Evolutionary conservation across 2,329 filamentous ascomycete species (phyloP).

Genomic region (Cercospora sesami): DNA sequence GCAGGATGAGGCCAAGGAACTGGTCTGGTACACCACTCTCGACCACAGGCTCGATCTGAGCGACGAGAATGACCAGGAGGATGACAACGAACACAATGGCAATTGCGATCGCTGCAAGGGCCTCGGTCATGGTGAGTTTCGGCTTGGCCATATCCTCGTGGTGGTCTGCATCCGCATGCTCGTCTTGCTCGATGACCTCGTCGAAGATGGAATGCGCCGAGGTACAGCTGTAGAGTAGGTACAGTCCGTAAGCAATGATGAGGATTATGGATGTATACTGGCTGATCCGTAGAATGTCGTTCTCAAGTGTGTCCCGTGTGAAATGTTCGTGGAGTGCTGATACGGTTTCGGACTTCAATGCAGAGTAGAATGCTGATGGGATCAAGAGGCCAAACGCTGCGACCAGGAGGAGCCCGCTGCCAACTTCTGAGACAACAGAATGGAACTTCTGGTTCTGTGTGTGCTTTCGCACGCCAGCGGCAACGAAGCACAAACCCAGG

Average conservation of each 20-base stretch:
- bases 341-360: constrained; percentile 26
- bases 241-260: constrained; percentile 63
- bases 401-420: constrained; percentile 72
- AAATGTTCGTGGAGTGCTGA: constrained; percentile 35
- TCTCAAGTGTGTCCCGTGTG: constrained; percentile 45
- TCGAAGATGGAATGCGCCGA: constrained; percentile 78
- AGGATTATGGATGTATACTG: constrained; percentile 70
- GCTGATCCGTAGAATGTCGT: constrained; percentile 64
- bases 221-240: constrained; percentile 69
- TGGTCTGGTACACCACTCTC: constrained; percentile 54
- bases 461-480: constrained; percentile 67
- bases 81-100: constrained; percentile 69
- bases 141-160: constrained; percentile 55
- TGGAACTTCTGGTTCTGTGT: constrained; percentile 65
- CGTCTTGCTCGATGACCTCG: constrained; percentile 58
- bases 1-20: constrained; percentile 70
- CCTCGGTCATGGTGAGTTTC: constrained; percentile 74
- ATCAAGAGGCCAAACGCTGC: constrained; percentile 60
- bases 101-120: constrained; percentile 62
- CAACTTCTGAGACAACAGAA: constrained; percentile 74
- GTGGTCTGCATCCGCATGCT: constrained; percentile 55
- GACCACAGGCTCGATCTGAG: constrained; percentile 64
- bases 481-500: constrained; percentile 70
- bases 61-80: constrained; percentile 73
- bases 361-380: constrained; percentile 56